These are phyloP conservation scores for Globisporangium spinosum DNA, from an alignment of 352 stramenopile species.

Conservation along the genomic window DNA sequence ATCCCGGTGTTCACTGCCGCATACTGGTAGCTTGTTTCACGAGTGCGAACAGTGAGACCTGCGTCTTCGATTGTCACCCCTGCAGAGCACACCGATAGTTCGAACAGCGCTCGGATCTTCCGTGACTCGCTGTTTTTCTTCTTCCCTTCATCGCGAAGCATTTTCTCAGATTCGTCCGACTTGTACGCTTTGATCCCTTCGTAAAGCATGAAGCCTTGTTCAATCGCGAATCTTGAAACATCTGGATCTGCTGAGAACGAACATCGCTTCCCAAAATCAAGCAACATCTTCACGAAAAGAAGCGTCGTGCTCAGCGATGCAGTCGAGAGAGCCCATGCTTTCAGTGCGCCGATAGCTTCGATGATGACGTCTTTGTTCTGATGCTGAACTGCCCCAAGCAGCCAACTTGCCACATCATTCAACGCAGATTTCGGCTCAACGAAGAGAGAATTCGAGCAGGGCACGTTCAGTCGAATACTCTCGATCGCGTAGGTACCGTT, in stretches of 20 bases:
- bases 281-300: conserved; percentile 68
- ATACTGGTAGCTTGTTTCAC: conserved; percentile 88
- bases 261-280: conserved; percentile 28
- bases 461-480: conserved; percentile 55
- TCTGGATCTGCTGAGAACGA: conserved; percentile 12
- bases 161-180: conserved; percentile 35
- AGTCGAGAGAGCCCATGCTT: conserved; percentile 73
- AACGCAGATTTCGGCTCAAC: conserved; percentile 54
- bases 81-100: conserved; percentile 70
- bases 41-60: conserved; percentile 65
- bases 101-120: conserved; percentile 74
- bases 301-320: conserved; percentile 68
- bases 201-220: conserved; percentile 40
- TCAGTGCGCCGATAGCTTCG: conserved; percentile 61
- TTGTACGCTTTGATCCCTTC: conserved; percentile 47
- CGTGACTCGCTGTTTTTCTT: conserved; percentile 54
- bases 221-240: conserved; percentile 38
- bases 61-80: conserved; percentile 79
- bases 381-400: conserved; percentile 44
- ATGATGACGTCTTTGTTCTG: conserved; percentile 49
- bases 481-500: conserved; percentile 69
- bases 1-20: conserved; percentile 80
- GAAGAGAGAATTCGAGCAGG: conserved; percentile 54
- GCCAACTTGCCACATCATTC: conserved; percentile 58
- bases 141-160: conserved; percentile 33